Evolutionary conservation across 2,329 filamentous ascomycete species (phyloP), one percentile per base, ranked within the genome.

Genomic region (Tolypocladium endophyticum): DNA sequence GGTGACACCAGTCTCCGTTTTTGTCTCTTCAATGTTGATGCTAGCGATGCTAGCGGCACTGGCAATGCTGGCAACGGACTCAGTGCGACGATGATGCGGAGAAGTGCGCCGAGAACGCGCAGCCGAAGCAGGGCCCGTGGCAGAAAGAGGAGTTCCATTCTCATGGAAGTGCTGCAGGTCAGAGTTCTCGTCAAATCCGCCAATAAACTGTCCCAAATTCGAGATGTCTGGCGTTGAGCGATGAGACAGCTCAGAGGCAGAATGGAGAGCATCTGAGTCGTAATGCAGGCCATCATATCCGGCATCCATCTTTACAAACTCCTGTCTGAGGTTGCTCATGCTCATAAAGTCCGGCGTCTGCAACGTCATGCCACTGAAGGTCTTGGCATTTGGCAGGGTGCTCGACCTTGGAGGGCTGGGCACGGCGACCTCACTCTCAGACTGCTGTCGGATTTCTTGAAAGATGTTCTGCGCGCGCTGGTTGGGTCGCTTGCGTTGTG

Each of bases 1-100:
- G 0, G 89, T 92, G 60, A 97, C 87, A 33, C 93, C 93, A 0
- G 93, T 97, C 64, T 92, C 87, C 59, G 81, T 86, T 69, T 84
- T 84, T 33, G 83, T 81, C 68, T 86, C 83, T 63, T 87, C 85
- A 43, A 87, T 83, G 68, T 86, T 85, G 73, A 86, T 83, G 67
- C 78, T 80, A 14, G 81, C 79, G 60, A 85, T 85, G 70, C 81
- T 84, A 23, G 82, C 81, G 1, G 81, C 82, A 62, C 81, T 84
- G 38, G 76, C 79, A 33, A 82, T 77, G 65, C 81, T 84, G 16
- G 81, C 82, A 30, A 84, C 69, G 0, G 84, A 87, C 64, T 86
- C 82, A 38, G 82, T 84, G 56, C 84, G 78, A 33, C 82, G 77
- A 63, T 54, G 50, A 20, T 85, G 82, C 1, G 75, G 66, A 23